Evolutionary conservation across 768 basidiomycete genomes (phyloP).

Genomic region (Udeniomyces megalosporus): DNA sequence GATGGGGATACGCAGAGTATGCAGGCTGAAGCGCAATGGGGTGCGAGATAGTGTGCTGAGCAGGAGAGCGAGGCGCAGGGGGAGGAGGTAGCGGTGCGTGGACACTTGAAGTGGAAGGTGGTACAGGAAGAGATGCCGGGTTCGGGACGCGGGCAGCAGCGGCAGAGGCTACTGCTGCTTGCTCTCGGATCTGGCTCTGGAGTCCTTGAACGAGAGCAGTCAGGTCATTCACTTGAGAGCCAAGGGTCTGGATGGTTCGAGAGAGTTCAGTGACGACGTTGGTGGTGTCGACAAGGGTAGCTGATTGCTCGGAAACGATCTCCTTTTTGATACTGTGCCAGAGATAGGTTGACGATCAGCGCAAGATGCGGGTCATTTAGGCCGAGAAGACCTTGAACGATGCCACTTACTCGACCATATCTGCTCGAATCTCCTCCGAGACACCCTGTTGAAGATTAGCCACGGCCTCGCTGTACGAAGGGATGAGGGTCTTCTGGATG

Average conservation of each 20-base stretch:
- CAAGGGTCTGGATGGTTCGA: conserved; percentile 5
- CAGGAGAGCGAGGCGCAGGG: not conserved
- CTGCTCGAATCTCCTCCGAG: conserved; percentile 3
- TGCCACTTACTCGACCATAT: conserved; percentile 6
- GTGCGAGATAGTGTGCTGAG: not conserved
- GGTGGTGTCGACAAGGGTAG: conserved; percentile 7
- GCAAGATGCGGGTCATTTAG: not conserved
- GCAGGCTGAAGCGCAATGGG: not conserved
- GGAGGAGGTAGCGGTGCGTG: not conserved
- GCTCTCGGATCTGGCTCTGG: not conserved
- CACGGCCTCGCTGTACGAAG: not conserved
- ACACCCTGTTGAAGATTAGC: not conserved
- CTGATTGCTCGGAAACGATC: conserved; percentile 7
- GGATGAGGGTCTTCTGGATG: conserved; percentile 10
- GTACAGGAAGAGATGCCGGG: not conserved
- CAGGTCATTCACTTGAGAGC: conserved; percentile 4
- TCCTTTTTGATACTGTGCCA: conserved; percentile 11
- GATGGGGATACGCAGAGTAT: conserved; percentile 1
- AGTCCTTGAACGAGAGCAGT: not conserved
- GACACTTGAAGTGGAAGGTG: not conserved
- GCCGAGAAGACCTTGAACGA: not conserved
- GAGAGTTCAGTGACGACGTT: conserved; percentile 7
- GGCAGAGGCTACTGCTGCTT: not conserved
- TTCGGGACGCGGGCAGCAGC: not conserved
- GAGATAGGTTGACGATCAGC: not conserved